Evolutionary conservation across 106 monocot species (phyloP), one percentile per base, ranked within the genome.

Genomic region (Acorus calamus): DNA sequence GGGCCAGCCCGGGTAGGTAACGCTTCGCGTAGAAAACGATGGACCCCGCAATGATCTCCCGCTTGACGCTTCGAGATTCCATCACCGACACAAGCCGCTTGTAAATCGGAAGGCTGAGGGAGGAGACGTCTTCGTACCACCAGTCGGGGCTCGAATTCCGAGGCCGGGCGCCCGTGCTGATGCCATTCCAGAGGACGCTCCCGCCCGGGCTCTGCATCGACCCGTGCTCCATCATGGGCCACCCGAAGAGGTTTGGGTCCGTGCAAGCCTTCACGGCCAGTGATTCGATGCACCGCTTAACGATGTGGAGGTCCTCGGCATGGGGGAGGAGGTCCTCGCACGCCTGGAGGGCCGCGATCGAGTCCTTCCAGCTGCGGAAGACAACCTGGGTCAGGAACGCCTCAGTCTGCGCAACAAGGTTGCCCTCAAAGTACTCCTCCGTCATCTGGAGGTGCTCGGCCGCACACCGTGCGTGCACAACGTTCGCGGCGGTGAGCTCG

Each of bases 81-180:
- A 82, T 70, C 11, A 58, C 66, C 9, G 61, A 77, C 12, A 82
- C 62, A 9, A 82, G 50, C 52, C 53, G 66, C 71, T 66, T 77
- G 58, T 70, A 82, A 50, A 82, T 42, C 11, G 81, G 77, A 57
- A 77, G 60, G 43, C 74, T 69, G 42, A 82, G 48, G 44, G 52
- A 62, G 53, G 81, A 73, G 13, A 78, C 70, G 67, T 82, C 81
- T 48, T 77, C 81, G n/a, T 77, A 82, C 81, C 81, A 81, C 81
- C 81, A 82, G 67, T 78, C 61, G 4, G 74, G 55, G 44, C 70
- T 66, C 44, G 11, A 73, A 13, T 58, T 50, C 55, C 55, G 69
- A 7, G 81, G 73, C n/a, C 55, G 66, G 2, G 77, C 77, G 14
- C 70, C 81, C 2, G 77, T 71, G 62, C 77, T 77, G 48, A 74